These are phyloP conservation scores for Croton laevigatus DNA, from an alignment of 441 rosid genomes.

Conservation along the genomic window DNA sequence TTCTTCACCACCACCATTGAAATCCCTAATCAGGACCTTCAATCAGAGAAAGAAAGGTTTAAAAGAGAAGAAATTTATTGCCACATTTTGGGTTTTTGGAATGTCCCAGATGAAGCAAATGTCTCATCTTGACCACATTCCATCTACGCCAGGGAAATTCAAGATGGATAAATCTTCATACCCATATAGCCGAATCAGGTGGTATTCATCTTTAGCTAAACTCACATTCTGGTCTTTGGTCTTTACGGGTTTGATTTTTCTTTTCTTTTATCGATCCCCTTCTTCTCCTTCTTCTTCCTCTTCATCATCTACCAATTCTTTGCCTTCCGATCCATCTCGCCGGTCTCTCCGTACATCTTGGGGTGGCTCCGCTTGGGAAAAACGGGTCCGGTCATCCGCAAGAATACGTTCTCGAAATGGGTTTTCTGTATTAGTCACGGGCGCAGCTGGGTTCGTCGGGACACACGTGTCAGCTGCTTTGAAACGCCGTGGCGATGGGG, in stretches of 20 bases:
- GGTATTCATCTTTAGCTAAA: conserved; percentile 65
- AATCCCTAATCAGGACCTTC: conserved; percentile 11
- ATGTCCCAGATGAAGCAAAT: conserved; percentile 48
- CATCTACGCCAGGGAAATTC: conserved; percentile 94
- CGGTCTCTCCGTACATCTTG: conserved; percentile 74
- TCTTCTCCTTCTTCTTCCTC: conserved; percentile 50
- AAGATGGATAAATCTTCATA: conserved; percentile 90
- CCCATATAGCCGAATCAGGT: conserved; percentile 50
- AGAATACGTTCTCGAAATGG: conserved; percentile 59
- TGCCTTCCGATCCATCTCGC: conserved; percentile 60
- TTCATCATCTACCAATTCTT: conserved; percentile 19
- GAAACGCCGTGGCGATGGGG: conserved; percentile 93
- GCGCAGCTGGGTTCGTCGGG: conserved; percentile 98
- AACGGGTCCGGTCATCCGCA: conserved; percentile 67
- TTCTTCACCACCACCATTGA: background rate
- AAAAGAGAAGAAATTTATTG: background rate
- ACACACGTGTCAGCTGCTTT: conserved; percentile 86
- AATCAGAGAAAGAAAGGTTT: background rate
- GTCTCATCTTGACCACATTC: conserved; percentile 79
- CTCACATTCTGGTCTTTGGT: conserved; percentile 77
- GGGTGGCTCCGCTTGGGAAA: conserved; percentile 86
- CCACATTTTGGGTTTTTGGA: conserved; percentile 5
- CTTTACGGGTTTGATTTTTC: conserved; percentile 62
- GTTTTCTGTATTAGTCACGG: conserved; percentile 81
- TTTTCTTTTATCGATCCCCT: conserved; percentile 82